phyloP scores from a whole-genome alignment of 495 filamentous ascomycete species.

The Penicillium chermesinum region DNA sequence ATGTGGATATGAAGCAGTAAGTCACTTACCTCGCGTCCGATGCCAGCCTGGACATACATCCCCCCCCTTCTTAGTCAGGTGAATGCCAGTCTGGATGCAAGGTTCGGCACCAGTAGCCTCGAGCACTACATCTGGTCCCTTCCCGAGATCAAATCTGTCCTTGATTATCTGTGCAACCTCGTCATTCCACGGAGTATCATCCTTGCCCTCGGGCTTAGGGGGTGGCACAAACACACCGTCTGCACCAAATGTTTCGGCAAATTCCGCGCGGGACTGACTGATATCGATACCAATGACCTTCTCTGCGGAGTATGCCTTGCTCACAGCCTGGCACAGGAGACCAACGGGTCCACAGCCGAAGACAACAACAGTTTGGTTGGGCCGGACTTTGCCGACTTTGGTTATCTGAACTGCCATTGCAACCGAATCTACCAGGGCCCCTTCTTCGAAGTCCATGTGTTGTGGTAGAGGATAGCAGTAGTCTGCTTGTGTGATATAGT shows the following conservation, averaged over 20 bases:
- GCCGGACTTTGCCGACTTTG: conserved; percentile 60
- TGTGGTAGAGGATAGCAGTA: conserved; percentile 78
- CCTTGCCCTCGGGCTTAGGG: conserved; percentile 3
- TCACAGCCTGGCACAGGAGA: conserved; percentile 72
- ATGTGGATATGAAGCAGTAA: neutral
- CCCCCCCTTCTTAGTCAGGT: conserved; percentile 67
- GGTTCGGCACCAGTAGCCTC: conserved; percentile 79
- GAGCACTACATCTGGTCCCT: conserved; percentile 72
- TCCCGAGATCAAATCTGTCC: conserved; percentile 36
- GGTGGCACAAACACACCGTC: conserved; percentile 61
- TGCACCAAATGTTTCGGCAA: conserved; percentile 62
- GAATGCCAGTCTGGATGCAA: conserved; percentile 67
- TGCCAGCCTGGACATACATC: conserved; percentile 80
- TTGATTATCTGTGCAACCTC: conserved; percentile 56
- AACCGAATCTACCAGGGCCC: conserved; percentile 78
- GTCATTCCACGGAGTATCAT: conserved; percentile 49
- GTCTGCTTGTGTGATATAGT: conserved; percentile 68
- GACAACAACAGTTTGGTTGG: conserved; percentile 70
- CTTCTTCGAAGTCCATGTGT: conserved; percentile 69
- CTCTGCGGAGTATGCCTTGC: conserved; percentile 65
- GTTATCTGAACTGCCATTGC: conserved; percentile 76
- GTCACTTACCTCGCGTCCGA: conserved; percentile 62
- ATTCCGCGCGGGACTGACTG: conserved; percentile 58
- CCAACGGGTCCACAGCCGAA: conserved; percentile 88
- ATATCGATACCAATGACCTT: conserved; percentile 79